A percentile compares a stretch with the other conserved stretches of the same genome.
Evolutionary conservation across 768 basidiomycete species (phyloP).

Genomic region (Tubosaeta sp.): DNA sequence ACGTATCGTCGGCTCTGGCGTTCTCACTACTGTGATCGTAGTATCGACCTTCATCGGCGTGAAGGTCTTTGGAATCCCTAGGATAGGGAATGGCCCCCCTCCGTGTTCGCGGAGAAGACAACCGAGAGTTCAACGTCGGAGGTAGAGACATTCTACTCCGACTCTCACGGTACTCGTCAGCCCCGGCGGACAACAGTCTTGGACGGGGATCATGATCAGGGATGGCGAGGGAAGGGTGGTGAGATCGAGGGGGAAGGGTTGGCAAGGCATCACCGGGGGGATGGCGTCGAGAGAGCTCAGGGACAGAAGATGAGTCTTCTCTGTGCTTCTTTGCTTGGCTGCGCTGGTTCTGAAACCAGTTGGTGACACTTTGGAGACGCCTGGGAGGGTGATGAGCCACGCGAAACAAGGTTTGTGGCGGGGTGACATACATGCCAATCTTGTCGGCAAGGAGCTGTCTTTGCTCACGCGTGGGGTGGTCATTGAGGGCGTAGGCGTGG

Average conservation of each 20-base stretch:
- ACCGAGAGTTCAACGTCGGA: conserved; percentile 24
- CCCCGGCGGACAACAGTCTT: conserved; percentile 11
- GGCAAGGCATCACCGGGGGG: conserved; percentile 7
- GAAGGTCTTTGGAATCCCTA: conserved; percentile 25
- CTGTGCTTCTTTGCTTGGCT: conserved; percentile 69
- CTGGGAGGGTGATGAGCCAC: conserved; percentile 40
- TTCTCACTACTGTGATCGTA: conserved; percentile 20
- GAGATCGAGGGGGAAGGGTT: conserved; percentile 25
- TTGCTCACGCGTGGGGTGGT: conserved; percentile 67
- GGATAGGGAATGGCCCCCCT: conserved; percentile 25
- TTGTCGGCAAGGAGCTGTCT: conserved; percentile 59
- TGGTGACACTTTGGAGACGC: conserved; percentile 75
- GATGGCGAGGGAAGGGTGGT: conserved; percentile 27
- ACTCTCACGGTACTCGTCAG: conserved; percentile 17
- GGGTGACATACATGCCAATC: conserved; percentile 68
- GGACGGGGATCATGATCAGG: conserved; percentile 19
- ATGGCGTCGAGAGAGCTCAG: conserved; percentile 16
- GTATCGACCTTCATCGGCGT: conserved; percentile 21
- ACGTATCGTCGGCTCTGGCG: conserved; percentile 27
- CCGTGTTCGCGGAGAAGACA: conserved; percentile 29
- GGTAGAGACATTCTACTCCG: conserved; percentile 31
- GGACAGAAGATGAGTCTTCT: conserved; percentile 41
- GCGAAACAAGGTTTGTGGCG: conserved; percentile 6
- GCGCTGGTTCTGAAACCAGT: conserved; percentile 87
- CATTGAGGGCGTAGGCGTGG: conserved; percentile 57